Evolutionary conservation across 805 yeast species (phyloP), one percentile per base, ranked within the genome.

Genomic region (Hanseniaspora nectarophila): DNA sequence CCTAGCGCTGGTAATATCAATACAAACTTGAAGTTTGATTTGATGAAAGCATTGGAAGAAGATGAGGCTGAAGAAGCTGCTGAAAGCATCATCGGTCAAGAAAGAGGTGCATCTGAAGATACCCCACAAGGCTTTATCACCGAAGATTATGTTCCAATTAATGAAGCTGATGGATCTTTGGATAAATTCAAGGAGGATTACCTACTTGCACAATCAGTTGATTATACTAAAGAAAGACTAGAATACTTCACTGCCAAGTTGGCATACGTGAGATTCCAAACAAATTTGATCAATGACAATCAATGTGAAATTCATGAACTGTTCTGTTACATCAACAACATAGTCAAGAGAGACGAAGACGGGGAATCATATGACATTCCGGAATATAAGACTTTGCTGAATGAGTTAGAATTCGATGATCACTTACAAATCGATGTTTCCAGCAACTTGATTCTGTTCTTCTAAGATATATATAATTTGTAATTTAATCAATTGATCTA

Each of bases 181-280:
- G 29, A 23, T 7, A 33, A 9, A 23, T 42, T 35, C 21, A 18
- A 32, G 34, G 24, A 18, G 9, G 53, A 49, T 5, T 75, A 72
- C 43, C 58, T 63, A 13, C 70, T 70, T 28, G 79, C 77, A 34
- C 59, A 75, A 43, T 59, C 59, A 18, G 59, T 66, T n/a, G 45
- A 42, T 2, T 28, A 26, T n/a, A 8, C 45, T 10, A 13, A 9
- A 29, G 45, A 42, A 29, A 29, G 45, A 42, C 5, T 29, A 16
- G 24, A 42, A 8, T 42, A 42, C 24, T 42, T 42, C 45, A 42
- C 24, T 5, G 8, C 16, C 23, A 42, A 42, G 21, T 9, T 42
- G 16, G 33, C 33, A 8, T 42, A 28, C 29, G 34, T 42, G 3
- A 13, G 31, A 29, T 28, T 26, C 34, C 33, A 42, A 29, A 42